phyloP scores from a whole-genome alignment of 192 early-diverging fungal species.

The Backusella liffmaniae region DNA sequence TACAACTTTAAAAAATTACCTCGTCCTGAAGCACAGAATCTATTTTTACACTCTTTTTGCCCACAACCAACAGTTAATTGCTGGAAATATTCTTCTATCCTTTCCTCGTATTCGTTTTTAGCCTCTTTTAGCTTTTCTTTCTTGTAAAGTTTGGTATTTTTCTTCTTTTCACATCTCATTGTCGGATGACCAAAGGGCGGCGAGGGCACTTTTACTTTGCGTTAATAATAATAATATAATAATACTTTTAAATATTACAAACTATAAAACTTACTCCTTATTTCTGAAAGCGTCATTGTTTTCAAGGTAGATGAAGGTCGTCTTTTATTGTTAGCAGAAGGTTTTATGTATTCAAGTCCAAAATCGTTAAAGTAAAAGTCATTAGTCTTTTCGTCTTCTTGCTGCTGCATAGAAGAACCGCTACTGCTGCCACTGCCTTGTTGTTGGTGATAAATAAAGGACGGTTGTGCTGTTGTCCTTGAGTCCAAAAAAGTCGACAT shows the following conservation, averaged over 20 bases:
- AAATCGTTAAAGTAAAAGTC: conserved; percentile 2
- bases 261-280: not conserved
- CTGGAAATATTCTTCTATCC: conserved; percentile 16
- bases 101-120: conserved; percentile 11
- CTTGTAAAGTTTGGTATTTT: conserved; percentile 1
- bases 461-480: not conserved
- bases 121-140: conserved; percentile 13
- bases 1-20: not conserved
- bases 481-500: conserved; percentile 5
- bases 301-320: not conserved
- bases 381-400: not conserved
- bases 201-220: not conserved
- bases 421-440: not conserved
- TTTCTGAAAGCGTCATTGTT: conserved; percentile 2
- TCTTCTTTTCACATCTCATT: not conserved
- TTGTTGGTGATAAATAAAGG: conserved; percentile 1
- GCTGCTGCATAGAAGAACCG: not conserved
- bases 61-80: conserved; percentile 17
- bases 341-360: conserved; percentile 7
- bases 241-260: not conserved
- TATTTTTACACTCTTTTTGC: conserved; percentile 8
- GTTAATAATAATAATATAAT: not conserved
- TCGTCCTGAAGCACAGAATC: conserved; percentile 13
- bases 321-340: not conserved
- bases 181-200: not conserved